Evolutionary conservation across 2,329 filamentous ascomycete genomes (phyloP).

Genomic region (Paraconiothyrium sp.): DNA sequence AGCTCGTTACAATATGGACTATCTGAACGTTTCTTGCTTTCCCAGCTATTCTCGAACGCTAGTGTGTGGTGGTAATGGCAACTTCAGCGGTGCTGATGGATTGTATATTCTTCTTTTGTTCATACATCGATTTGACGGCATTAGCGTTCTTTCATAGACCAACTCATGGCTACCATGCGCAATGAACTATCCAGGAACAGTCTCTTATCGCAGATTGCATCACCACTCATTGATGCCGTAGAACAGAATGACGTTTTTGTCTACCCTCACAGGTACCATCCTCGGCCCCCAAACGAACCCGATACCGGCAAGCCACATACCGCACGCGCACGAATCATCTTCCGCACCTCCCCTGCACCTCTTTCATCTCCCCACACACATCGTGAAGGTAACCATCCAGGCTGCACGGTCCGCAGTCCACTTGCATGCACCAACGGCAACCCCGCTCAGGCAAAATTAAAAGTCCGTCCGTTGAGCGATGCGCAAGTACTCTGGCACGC

Average conservation of each 20-base stretch:
- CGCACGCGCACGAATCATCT: slow-evolving; percentile 12
- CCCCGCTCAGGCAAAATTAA: neutral
- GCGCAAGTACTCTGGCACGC: neutral
- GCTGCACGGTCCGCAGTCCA: no score
- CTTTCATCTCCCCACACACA: neutral
- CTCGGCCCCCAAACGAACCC: slow-evolving; percentile 16
- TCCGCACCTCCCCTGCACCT: slow-evolving; percentile 4
- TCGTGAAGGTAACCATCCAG: neutral
- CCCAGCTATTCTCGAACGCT: slow-evolving; percentile 19
- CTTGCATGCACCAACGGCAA: neutral
- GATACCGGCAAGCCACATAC: slow-evolving; percentile 15
- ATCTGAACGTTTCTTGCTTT: slow-evolving; percentile 36
- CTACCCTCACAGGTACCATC: neutral
- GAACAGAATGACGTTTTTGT: neutral
- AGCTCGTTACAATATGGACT: slow-evolving; percentile 23
- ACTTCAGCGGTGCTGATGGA: slow-evolving; percentile 32
- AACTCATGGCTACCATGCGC: neutral
- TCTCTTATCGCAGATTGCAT: neutral
- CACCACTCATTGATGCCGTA: neutral
- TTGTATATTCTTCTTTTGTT: slow-evolving; percentile 23
- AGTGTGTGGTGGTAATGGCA: slow-evolving; percentile 31
- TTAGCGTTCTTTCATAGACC: slow-evolving; percentile 32
- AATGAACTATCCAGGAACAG: neutral
- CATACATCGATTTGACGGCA: slow-evolving; percentile 23
- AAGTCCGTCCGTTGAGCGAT: neutral